A percentile compares a stretch with the other conserved stretches of the same genome.
Conservation (phyloP, 305 asterid genomes). For the Fraxinus xanthoxyloides region DNA sequence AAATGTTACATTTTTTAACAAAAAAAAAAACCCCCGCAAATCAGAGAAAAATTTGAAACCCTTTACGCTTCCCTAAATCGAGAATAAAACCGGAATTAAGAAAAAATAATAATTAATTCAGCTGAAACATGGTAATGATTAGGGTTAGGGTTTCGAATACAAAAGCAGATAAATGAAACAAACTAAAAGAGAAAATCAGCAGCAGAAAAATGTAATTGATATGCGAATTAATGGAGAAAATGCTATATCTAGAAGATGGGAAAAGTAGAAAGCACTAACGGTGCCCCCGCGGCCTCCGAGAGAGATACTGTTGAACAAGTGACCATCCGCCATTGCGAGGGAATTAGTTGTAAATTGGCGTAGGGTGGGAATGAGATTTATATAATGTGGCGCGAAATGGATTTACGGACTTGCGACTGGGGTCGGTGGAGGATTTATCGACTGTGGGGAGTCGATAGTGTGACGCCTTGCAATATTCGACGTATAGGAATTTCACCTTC, state of each 20-base stretch:
- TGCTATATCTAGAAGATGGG: not conserved
- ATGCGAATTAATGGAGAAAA: not conserved
- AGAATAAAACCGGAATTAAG: not conserved
- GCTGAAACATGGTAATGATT: not conserved
- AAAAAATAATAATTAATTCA: slow-evolving; percentile 4
- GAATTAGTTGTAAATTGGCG: not conserved
- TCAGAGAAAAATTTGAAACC: not conserved
- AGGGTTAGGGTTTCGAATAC: slow-evolving; percentile 34
- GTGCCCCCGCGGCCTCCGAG: slow-evolving; percentile 95
- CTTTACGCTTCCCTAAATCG: not conserved
- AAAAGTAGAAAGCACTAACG: slow-evolving; percentile 36
- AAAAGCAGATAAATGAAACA: not conserved
- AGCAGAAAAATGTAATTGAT: not conserved
- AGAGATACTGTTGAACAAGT: slow-evolving; percentile 66
- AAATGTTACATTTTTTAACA: not conserved
- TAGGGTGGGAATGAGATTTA: not conserved
- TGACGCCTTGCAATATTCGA: not conserved
- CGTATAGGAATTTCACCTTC: too few relatives aligned
- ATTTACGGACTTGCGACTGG: not conserved
- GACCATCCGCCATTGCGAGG: slow-evolving; percentile 75
- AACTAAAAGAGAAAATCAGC: not conserved
- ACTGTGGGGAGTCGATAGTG: not conserved
- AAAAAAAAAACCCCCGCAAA: not conserved
- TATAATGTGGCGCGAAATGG: not conserved
- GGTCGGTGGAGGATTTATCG: not conserved